Percentiles rank a stretch among this genome's conserved stretches.
Evolutionary conservation across 495 filamentous ascomycete genomes (phyloP).

Genomic region (Lophium mytilinum): DNA sequence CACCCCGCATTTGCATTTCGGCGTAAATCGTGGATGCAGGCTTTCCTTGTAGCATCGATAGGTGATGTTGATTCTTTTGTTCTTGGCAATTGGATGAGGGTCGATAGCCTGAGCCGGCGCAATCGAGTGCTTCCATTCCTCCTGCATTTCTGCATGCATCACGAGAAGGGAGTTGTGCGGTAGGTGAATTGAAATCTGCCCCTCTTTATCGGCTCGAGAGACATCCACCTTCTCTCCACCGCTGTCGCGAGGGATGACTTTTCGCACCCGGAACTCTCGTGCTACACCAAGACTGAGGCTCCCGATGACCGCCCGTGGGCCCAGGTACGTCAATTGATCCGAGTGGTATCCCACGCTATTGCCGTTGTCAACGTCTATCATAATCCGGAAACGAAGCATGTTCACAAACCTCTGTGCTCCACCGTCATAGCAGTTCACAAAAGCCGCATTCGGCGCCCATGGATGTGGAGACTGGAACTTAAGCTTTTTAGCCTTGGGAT

Average conservation of each 20-base stretch:
- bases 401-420: constrained; percentile 46
- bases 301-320: constrained; percentile 79
- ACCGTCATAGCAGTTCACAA: constrained; percentile 89
- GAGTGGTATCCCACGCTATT: constrained; percentile 73
- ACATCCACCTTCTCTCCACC: constrained; percentile 25
- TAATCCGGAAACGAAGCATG: neutral
- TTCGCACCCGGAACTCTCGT: constrained; percentile 80
- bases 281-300: constrained; percentile 83
- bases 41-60: constrained; percentile 77
- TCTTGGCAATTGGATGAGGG: constrained; percentile 73
- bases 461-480: constrained; percentile 61
- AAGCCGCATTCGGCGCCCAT: constrained; percentile 82
- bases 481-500: constrained; percentile 61
- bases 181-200: constrained; percentile 83
- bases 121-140: constrained; percentile 72
- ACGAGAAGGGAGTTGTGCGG: constrained; percentile 88
- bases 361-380: neutral
- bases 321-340: constrained; percentile 89
- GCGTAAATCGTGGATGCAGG: constrained; percentile 64
- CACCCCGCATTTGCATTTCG: constrained; percentile 58
- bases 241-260: constrained; percentile 53
- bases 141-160: constrained; percentile 92
- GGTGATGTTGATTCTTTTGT: constrained; percentile 81
- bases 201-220: constrained; percentile 51
- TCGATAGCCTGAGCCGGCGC: constrained; percentile 63